These are phyloP conservation scores for Suhomyces prunicola DNA, from an alignment of 805 yeast species.

Conservation along the genomic window DNA sequence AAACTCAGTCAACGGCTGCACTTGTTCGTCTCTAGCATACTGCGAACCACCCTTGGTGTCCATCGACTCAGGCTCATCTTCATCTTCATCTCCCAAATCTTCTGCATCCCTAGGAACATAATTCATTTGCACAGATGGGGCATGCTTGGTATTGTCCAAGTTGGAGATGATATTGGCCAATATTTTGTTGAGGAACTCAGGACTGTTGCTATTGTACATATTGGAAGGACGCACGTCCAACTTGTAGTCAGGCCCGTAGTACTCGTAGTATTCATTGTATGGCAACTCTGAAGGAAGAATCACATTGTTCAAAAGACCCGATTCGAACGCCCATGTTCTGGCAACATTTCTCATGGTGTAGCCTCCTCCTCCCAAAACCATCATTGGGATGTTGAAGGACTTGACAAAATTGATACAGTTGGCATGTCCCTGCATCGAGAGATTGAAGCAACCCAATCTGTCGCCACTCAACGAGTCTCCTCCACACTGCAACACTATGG, in stretches of 20 bases:
- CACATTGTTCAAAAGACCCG: slow-evolving; percentile 81
- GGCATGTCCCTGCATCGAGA: slow-evolving; percentile 92
- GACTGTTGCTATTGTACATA: slow-evolving; percentile 94
- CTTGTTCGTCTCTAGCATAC: slow-evolving; percentile 70
- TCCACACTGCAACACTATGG: slow-evolving; percentile 96
- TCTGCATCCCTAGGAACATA: slow-evolving; percentile 87
- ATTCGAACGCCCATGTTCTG: slow-evolving; percentile 91
- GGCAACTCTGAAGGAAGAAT: slow-evolving; percentile 64
- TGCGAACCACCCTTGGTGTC: slow-evolving; percentile 92
- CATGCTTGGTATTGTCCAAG: slow-evolving; percentile 86
- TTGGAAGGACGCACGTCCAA: slow-evolving; percentile 92
- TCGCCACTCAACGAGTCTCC: slow-evolving; percentile 97
- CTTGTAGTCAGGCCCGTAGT: slow-evolving; percentile 95
- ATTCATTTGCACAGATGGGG: slow-evolving; percentile 95
- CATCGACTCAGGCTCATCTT: slow-evolving; percentile 72
- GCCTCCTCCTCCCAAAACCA: slow-evolving; percentile 98
- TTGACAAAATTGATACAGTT: slow-evolving; percentile 89
- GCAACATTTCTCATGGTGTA: slow-evolving; percentile 97
- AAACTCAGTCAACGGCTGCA: slow-evolving; percentile 74
- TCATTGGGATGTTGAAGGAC: slow-evolving; percentile 80
- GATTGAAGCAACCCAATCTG: slow-evolving; percentile 90
- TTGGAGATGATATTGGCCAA: slow-evolving; percentile 72
- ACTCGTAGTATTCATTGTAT: slow-evolving; percentile 94
- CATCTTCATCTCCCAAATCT: slow-evolving; percentile 82
- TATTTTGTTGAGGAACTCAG: slow-evolving; percentile 85